Base-by-base conservation (phyloP, 257 asterid species). In the Plectranthus barbatus region DNA sequence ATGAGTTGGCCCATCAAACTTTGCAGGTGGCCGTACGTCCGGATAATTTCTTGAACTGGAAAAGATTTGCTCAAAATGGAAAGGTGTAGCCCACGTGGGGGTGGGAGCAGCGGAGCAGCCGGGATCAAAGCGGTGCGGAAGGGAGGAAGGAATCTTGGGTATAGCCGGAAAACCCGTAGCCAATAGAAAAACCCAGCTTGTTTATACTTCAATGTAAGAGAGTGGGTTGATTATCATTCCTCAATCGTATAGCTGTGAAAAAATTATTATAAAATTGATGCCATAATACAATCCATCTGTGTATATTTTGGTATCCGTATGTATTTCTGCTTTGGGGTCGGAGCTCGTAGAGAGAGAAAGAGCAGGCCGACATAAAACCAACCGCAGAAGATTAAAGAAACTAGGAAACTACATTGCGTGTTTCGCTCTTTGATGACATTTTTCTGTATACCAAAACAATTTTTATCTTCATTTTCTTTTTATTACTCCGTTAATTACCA, bases 91-190 rank as follows among this genome's bases (percentile, higher is more conserved):
- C 60, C 60, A 68, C 59, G 49, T 62, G 68, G 69, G 31, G 69
- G 69, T 1, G 40, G 21, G 31, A 33, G 46, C 42, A 59, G 47
- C 37, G 45, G 74, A 79, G 75, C 65, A 72, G 72, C 60, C 57
- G 60, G 72, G 79, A 78, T 65, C 78, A 78, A 67, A 89, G 82
- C 71, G 74, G 74, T 40, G 77, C 55, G 23, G 71, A 57, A 46
- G 71, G 74, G 75, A 14, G 62, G 46, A 52, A 39, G 79, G 75
- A 80, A 81, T 72, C 95, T 79, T 42, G 33, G 66, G 60, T 76
- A 63, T 67, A 83, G 95, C 91, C 93, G 87, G 87, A 69, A 79
- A 84, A 68, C 65, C 72, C 70, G 88, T 70, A 72, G 77, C 74
- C 80, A 68, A 70, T 42, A 41, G 68, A 68, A 73, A 37, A 68